These are phyloP conservation scores for Apiotrichum sp. DNA, from an alignment of 1,284 basidiomycete genomes.

Conservation along the genomic window DNA sequence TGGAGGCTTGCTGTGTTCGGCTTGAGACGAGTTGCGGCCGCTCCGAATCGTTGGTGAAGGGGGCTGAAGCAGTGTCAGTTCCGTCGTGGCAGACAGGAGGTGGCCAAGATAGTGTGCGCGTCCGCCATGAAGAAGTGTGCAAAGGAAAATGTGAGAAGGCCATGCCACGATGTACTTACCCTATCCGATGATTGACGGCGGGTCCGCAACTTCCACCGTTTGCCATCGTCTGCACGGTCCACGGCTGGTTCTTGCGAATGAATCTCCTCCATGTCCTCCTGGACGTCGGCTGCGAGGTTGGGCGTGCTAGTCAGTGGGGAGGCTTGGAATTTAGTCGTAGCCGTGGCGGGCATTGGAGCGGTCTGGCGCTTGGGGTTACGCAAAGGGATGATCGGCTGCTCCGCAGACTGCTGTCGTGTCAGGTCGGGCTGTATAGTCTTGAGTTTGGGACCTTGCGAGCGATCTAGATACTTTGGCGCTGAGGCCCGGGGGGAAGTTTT, in stretches of 20 bases:
- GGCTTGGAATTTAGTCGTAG: neutral
- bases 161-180: neutral
- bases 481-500: neutral
- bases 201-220: neutral
- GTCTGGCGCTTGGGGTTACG: slow-evolving; percentile 4
- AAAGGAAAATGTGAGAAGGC: neutral
- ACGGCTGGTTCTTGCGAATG: neutral
- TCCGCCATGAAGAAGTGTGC: neutral
- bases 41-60: slow-evolving; percentile 2
- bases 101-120: neutral
- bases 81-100: neutral
- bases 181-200: neutral
- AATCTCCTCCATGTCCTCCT: slow-evolving; percentile 13
- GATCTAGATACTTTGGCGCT: neutral
- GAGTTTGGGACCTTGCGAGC: neutral
- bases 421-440: neutral
- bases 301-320: neutral
- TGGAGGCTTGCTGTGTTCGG: neutral
- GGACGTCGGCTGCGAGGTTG: neutral
- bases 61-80: slow-evolving; percentile 2
- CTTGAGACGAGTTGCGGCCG: neutral
- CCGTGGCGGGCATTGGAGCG: neutral
- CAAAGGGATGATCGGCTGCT: neutral
- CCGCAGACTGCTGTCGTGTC: neutral
- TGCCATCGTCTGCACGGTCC: slow-evolving; percentile 3